These are phyloP conservation scores for Myriosclerotinia scirpicola DNA, from an alignment of 2,329 filamentous ascomycete species.

Conservation along the genomic window DNA sequence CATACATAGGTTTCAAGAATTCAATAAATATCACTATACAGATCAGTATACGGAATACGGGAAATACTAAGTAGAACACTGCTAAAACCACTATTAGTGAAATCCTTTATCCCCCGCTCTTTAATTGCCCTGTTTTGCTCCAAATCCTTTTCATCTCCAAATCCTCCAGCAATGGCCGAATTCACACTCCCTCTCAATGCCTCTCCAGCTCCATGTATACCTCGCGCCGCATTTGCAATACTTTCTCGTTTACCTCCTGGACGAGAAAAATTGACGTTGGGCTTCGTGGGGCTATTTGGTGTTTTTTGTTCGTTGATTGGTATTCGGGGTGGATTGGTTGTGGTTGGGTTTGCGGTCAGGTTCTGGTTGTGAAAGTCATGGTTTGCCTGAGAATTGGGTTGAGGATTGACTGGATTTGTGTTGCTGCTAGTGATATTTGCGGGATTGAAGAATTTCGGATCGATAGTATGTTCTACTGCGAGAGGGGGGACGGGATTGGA, in stretches of 20 bases:
- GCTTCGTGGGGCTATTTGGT: background rate
- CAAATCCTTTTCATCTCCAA: slow-evolving; percentile 17
- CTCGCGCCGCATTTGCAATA: slow-evolving; percentile 9
- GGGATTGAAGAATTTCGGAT: background rate
- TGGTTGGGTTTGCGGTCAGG: background rate
- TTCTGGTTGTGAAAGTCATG: slow-evolving; percentile 1
- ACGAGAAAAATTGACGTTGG: slow-evolving; percentile 17
- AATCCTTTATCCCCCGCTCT: slow-evolving; percentile 21
- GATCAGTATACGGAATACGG: too few relatives aligned
- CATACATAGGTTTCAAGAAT: too few relatives aligned
- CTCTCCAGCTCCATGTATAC: slow-evolving; percentile 23
- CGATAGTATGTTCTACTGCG: background rate
- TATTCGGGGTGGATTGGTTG: background rate
- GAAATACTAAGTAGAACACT: too few relatives aligned
- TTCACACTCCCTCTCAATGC: slow-evolving; percentile 20
- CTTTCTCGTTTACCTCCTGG: slow-evolving; percentile 15
- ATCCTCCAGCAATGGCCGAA: slow-evolving; percentile 11
- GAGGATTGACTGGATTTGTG: background rate
- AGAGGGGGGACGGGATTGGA: slow-evolving; percentile 18
- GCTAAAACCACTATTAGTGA: slow-evolving; percentile 73
- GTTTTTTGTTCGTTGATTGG: slow-evolving; percentile 11
- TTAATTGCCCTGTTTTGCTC: slow-evolving; percentile 16
- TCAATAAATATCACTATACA: too few relatives aligned
- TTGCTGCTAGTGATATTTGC: background rate
- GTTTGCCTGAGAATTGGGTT: slow-evolving; percentile 9